A percentile compares a stretch with the other conserved stretches of the same genome.
phyloP scores from a whole-genome alignment of 164 flowering plant genomes.

The Liriodendron chinense region DNA sequence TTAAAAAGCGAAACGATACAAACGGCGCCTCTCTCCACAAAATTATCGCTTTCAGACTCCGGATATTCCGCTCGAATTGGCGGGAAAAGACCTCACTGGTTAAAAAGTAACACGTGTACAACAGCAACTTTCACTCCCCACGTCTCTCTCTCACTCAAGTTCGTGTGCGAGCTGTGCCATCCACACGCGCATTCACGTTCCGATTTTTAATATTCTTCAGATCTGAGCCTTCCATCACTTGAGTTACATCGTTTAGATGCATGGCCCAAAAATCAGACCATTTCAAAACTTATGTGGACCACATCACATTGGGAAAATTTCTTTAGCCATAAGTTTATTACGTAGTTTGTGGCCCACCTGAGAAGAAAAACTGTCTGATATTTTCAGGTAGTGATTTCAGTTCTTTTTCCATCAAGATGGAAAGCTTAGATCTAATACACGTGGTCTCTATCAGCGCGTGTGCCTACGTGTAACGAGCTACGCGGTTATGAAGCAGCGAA shows the following conservation, averaged over 20 bases:
- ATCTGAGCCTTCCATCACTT: too few species aligned
- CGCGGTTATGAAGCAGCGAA: too few species aligned
- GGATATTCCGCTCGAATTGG: conserved; percentile 9
- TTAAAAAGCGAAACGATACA: background rate
- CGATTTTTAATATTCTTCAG: too few species aligned
- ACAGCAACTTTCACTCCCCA: background rate
- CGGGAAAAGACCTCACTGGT: conserved; percentile 11
- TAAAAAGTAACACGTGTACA: background rate
- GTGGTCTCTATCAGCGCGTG: background rate
- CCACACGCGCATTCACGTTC: too few species aligned
- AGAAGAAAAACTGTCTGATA: too few species aligned
- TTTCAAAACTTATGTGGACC: too few species aligned
- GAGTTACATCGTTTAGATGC: too few species aligned
- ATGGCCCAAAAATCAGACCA: too few species aligned
- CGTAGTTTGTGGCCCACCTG: too few species aligned
- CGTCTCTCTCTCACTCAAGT: background rate
- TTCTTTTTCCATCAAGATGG: background rate
- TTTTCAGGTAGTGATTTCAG: background rate
- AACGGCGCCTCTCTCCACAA: conserved; percentile 2
- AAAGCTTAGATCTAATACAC: background rate
- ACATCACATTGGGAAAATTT: too few species aligned
- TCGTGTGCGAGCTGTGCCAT: background rate
- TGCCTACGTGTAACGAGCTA: background rate
- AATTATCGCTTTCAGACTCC: conserved; percentile 6
- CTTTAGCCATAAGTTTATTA: too few species aligned